Evolutionary conservation across 2,329 filamentous ascomycete species (phyloP).

Genomic region (Hymenotorrendiella dingleyae): DNA sequence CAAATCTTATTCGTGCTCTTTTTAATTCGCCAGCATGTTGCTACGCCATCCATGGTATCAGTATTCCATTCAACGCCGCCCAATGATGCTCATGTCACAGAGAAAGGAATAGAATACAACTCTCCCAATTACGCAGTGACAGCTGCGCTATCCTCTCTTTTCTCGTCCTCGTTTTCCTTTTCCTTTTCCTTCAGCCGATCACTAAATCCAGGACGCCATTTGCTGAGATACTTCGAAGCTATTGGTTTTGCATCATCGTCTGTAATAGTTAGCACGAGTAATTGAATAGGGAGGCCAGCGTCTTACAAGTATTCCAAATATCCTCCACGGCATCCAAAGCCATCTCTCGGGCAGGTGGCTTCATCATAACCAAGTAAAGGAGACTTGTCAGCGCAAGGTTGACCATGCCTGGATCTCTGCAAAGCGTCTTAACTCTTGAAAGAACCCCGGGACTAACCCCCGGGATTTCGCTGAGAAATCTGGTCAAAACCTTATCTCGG

Average conservation of each 20-base stretch:
- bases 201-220: slow-evolving; percentile 46
- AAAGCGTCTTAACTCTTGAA: slow-evolving; percentile 62
- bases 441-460: slow-evolving; percentile 69
- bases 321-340: slow-evolving; percentile 61
- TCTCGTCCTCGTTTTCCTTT: slow-evolving; percentile 11
- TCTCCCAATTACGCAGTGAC: slow-evolving; percentile 2
- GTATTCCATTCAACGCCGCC: slow-evolving; percentile 9
- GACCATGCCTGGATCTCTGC: slow-evolving; percentile 59
- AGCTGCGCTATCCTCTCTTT: slow-evolving; percentile 13
- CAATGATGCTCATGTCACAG: slow-evolving; percentile 8
- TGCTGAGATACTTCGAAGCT: slow-evolving; percentile 56
- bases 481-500: slow-evolving; percentile 82
- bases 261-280: slow-evolving; percentile 30
- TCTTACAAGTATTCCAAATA: slow-evolving; percentile 61
- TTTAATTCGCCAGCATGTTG: too few species aligned
- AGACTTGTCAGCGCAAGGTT: slow-evolving; percentile 58
- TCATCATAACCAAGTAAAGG: slow-evolving; percentile 62
- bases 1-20: too few species aligned
- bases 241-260: slow-evolving; percentile 58
- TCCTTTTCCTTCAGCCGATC: slow-evolving; percentile 18
- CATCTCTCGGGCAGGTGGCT: slow-evolving; percentile 56
- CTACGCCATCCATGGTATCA: slow-evolving; percentile 1
- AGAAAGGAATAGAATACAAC: slow-evolving; percentile 9
- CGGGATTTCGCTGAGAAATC: slow-evolving; percentile 88
- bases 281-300: slow-evolving; percentile 1